Base-by-base conservation (phyloP, 2,329 filamentous ascomycete species). In the Hirsutella thompsonii region DNA sequence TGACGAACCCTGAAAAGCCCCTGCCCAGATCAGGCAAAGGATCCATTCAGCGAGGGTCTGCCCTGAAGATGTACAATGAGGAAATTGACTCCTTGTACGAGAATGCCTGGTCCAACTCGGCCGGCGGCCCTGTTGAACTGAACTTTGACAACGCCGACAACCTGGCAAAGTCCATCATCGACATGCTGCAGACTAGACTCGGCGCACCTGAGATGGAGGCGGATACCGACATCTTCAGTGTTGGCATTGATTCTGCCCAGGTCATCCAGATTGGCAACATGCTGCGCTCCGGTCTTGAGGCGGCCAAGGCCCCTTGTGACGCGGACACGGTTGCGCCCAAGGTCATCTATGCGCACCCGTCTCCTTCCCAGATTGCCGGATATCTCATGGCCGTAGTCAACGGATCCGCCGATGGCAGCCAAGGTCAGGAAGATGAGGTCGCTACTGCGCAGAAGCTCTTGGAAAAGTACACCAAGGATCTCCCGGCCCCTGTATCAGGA, bases 21-120 rank as follows among this genome's bases (percentile, higher is more conserved):
- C 67, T 73, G 40, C 49, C 55, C 0, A 57, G 63, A 3, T 59
- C 68, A 0, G 58, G 58, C 1, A 73, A 73, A 48, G 67, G 67
- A 1, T 66, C 65, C 0, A 48, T 72, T 4, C 66, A 66, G 49
- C 58, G 66, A 20, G 48, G 54, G 1, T 46, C 44, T 2, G 63
- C 67, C 0, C 33, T 65, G 2, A 60, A 58, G 36, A 38, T 65
- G 30, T 72, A 72, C 46, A 51, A 59, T 21, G 52, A 62, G 1
- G 64, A 69, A 41, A 68, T 72, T 18, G 57, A 67, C 20, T 47
- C 51, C n/a, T 41, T 70, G 0, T 72, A 70, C 41, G 47, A 53
- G 5, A 46, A 52, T 1, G 55, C 32, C 14, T 29, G 21, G 30
- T 36, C 50, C 0, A 52, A 44, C 4, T 33, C n/a, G 8, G 21